These are phyloP conservation scores for Limonium bicolor DNA, from an alignment of 148 eudicot species.

Conservation along the genomic window DNA sequence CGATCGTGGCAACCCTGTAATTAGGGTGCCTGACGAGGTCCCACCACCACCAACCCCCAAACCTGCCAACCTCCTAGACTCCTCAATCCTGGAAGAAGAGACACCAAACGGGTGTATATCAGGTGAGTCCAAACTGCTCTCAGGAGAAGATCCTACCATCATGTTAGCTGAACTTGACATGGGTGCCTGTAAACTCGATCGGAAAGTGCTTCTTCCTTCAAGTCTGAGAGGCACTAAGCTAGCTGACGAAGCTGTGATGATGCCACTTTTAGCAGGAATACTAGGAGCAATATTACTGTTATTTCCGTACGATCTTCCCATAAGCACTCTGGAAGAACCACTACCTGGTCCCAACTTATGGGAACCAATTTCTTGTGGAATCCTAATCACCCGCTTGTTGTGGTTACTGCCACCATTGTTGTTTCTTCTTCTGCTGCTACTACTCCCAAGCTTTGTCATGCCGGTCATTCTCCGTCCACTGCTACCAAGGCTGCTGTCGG, in stretches of 20 bases:
- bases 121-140: slow-evolving; percentile 85
- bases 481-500: slow-evolving; percentile 49
- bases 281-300: too few relatives aligned
- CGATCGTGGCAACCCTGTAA: slow-evolving; percentile 42
- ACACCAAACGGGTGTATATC: slow-evolving; percentile 53
- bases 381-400: slow-evolving; percentile 43
- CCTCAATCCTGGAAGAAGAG: slow-evolving; percentile 56
- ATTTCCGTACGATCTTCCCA: too few relatives aligned
- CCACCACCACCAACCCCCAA: slow-evolving; percentile 14
- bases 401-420: slow-evolving; percentile 30
- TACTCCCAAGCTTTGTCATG: slow-evolving; percentile 29
- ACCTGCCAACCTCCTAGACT: slow-evolving; percentile 35
- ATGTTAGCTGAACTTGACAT: slow-evolving; percentile 25
- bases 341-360: slow-evolving; percentile 23
- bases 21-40: slow-evolving; percentile 9
- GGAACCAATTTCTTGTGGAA: too few relatives aligned
- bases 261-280: too few relatives aligned
- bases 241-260: slow-evolving; percentile 11
- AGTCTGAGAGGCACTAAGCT: slow-evolving; percentile 58
- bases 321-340: too few relatives aligned
- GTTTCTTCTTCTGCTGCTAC: too few relatives aligned
- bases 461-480: slow-evolving; percentile 30
- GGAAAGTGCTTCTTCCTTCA: slow-evolving; percentile 62
- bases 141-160: slow-evolving; percentile 54
- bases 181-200: slow-evolving; percentile 21